phyloP scores from a whole-genome alignment of 2,329 filamentous ascomycete genomes.

The Xylariales sp. region DNA sequence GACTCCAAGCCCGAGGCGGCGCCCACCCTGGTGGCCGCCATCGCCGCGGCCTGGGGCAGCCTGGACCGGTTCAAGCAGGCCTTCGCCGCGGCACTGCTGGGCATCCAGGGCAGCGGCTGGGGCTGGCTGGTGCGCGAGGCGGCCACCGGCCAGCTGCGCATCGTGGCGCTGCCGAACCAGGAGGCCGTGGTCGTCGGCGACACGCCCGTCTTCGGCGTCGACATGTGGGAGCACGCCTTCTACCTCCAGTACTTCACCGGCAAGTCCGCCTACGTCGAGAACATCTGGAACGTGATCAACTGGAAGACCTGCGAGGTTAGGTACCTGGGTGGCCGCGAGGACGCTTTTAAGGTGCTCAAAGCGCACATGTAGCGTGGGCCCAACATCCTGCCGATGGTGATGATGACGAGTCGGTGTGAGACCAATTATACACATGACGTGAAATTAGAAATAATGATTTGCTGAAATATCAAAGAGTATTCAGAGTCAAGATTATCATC shows the following conservation, averaged over 20 bases:
- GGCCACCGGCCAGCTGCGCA: constrained; percentile 56
- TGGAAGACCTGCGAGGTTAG: constrained; percentile 67
- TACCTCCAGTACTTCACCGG: constrained; percentile 80
- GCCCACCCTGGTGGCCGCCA: constrained; percentile 55
- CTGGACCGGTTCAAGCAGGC: constrained; percentile 60
- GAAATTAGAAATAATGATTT: no score
- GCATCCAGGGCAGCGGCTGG: constrained; percentile 82
- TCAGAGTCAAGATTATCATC: no score
- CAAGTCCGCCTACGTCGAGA: constrained; percentile 70
- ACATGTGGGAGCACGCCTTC: constrained; percentile 95
- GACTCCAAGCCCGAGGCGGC: constrained; percentile 54
- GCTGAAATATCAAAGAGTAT: no score
- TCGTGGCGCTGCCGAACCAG: constrained; percentile 83
- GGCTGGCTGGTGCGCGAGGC: constrained; percentile 74
- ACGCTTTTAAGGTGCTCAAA: constrained; percentile 23
- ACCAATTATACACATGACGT: no score
- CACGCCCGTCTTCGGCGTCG: constrained; percentile 70
- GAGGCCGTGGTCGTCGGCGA: constrained; percentile 63
- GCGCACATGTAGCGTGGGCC: constrained; percentile 24
- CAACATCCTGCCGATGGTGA: no score
- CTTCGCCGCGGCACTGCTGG: constrained; percentile 62
- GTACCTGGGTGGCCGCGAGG: constrained; percentile 34
- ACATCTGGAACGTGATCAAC: constrained; percentile 76
- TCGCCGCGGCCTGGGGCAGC: constrained; percentile 64
- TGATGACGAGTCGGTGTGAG: no score